Conservation (phyloP, 441 rosid genomes). For the Syzygium syzygioides region DNA sequence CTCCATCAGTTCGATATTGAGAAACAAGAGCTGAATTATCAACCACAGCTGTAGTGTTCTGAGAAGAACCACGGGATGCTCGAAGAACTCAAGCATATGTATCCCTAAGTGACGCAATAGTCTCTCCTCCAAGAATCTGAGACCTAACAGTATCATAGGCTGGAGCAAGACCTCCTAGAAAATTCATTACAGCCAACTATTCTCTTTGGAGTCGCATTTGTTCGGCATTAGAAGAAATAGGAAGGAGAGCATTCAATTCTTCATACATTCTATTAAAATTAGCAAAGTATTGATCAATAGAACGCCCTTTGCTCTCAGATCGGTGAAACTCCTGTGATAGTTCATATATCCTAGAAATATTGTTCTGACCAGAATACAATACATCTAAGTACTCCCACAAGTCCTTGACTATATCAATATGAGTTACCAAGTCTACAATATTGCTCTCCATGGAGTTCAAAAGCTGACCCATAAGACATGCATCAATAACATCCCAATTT, state of each 20-base stretch:
- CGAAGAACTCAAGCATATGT: neutral
- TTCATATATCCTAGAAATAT: neutral
- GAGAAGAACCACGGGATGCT: neutral
- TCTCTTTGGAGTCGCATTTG: neutral
- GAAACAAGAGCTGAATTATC: neutral
- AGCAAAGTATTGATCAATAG: neutral
- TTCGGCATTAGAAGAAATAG: neutral
- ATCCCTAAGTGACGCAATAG: neutral
- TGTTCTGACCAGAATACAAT: neutral
- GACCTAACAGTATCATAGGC: too few relatives aligned
- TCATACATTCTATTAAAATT: neutral
- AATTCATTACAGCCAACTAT: neutral
- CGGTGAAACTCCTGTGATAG: neutral
- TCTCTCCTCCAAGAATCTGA: too few relatives aligned
- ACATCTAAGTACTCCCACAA: neutral
- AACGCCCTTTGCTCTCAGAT: neutral
- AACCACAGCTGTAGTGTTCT: neutral
- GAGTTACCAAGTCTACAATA: neutral
- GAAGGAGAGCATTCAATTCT: neutral
- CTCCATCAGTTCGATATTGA: rapidly evolving
- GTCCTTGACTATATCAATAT: neutral
- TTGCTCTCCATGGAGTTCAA: neutral
- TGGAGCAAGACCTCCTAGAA: neutral
- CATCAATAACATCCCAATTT: neutral
- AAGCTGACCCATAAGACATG: neutral